A percentile compares a stretch with the other conserved stretches of the same genome.
phyloP scores from a whole-genome alignment of 441 rosid species.

The Brassica balearica region DNA sequence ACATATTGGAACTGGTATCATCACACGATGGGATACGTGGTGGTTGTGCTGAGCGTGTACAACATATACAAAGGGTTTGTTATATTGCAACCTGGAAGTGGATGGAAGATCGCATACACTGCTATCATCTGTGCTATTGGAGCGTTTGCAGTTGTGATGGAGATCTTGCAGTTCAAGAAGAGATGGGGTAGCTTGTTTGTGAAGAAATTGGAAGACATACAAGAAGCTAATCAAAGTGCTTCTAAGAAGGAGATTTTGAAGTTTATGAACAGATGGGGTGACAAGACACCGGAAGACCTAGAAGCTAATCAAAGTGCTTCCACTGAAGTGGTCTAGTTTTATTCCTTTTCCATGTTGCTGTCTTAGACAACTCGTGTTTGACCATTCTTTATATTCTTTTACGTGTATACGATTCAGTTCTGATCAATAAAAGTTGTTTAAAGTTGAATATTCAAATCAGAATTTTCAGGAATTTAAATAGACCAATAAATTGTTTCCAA shows the following conservation, averaged over 20 bases:
- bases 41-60: conserved; percentile 46
- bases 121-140: neutral
- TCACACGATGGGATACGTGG: conserved; percentile 53
- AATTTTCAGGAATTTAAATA: neutral
- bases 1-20: conserved; percentile 72
- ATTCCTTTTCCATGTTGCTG: neutral
- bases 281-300: neutral
- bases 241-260: neutral
- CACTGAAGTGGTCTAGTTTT: neutral
- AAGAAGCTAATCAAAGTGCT: neutral
- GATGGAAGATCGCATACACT: neutral
- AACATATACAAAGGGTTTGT: conserved; percentile 32
- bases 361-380: neutral
- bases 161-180: neutral
- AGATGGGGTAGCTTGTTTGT: neutral
- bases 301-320: neutral
- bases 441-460: neutral
- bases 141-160: neutral
- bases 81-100: neutral
- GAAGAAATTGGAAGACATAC: neutral
- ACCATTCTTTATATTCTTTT: neutral
- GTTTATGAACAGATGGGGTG: neutral
- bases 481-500: neutral
- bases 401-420: neutral
- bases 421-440: neutral